phyloP scores from a whole-genome alignment of 257 asterid species.

The Gardenia jasminoides region DNA sequence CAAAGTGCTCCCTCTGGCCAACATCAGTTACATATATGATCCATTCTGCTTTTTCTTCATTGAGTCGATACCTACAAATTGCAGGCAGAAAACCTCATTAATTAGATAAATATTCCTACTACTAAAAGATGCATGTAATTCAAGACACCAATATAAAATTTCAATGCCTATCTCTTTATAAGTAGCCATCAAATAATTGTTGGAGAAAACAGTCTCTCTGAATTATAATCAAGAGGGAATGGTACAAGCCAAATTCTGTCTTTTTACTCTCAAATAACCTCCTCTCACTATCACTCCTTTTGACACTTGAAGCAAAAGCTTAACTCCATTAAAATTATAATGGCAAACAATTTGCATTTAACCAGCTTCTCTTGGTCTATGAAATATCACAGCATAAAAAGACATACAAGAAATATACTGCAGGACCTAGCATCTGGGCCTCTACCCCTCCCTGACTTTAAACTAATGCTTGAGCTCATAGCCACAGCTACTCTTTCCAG shows the following conservation, averaged over 20 bases:
- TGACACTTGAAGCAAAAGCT: not conserved
- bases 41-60: constrained; percentile 94
- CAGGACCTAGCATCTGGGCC: not conserved
- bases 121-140: not conserved
- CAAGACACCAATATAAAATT: not conserved
- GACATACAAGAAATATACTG: not conserved
- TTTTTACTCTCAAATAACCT: not conserved
- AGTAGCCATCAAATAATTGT: not conserved
- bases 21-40: constrained; percentile 86
- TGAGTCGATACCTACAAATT: constrained; percentile 73
- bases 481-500: not conserved
- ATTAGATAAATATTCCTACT: not conserved
- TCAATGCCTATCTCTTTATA: not conserved
- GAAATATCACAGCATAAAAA: not conserved
- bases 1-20: constrained; percentile 93
- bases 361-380: not conserved
- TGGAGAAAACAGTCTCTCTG: not conserved
- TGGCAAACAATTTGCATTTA: not conserved
- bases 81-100: constrained; percentile 10
- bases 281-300: not conserved
- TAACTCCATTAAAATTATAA: not conserved
- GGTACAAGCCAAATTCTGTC: not conserved
- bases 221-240: not conserved
- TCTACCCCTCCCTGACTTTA: not conserved
- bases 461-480: not conserved